These are phyloP conservation scores for Ambrosiella xylebori DNA, from an alignment of 2,329 filamentous ascomycete genomes.

Conservation along the genomic window DNA sequence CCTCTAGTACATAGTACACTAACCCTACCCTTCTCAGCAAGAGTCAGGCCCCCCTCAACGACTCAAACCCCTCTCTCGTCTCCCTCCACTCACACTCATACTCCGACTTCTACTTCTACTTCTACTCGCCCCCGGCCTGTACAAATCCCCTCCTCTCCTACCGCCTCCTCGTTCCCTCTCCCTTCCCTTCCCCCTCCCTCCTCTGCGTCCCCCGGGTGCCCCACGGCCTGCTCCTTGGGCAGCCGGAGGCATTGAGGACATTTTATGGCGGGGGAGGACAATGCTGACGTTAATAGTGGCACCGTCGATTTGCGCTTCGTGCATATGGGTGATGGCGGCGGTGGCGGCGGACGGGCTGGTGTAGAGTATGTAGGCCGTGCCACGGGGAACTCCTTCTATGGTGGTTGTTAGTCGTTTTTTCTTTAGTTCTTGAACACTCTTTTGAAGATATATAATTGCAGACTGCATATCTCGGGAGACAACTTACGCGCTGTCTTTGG, in stretches of 20 bases:
- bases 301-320: conserved; percentile 87
- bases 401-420: not conserved
- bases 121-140: conserved; percentile 1
- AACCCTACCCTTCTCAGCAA: not conserved
- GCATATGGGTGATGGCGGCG: conserved; percentile 85
- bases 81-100: not conserved
- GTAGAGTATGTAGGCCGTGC: conserved; percentile 85
- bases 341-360: conserved; percentile 63
- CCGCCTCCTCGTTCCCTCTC: not conserved
- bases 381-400: conserved; percentile 71
- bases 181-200: not conserved
- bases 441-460: not conserved
- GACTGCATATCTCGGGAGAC: not conserved
- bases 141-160: not conserved
- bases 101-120: not conserved
- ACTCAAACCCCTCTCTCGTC: not conserved
- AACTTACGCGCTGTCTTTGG: conserved; percentile 72
- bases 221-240: conserved; percentile 24
- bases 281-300: conserved; percentile 73
- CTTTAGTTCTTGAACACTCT: not conserved
- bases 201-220: not conserved
- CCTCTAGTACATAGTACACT: not conserved
- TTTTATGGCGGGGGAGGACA: conserved; percentile 26
- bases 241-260: conserved; percentile 43
- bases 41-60: not conserved